Evolutionary conservation across 2,329 filamentous ascomycete species (phyloP).

Genomic region (Aspergillus sp.): DNA sequence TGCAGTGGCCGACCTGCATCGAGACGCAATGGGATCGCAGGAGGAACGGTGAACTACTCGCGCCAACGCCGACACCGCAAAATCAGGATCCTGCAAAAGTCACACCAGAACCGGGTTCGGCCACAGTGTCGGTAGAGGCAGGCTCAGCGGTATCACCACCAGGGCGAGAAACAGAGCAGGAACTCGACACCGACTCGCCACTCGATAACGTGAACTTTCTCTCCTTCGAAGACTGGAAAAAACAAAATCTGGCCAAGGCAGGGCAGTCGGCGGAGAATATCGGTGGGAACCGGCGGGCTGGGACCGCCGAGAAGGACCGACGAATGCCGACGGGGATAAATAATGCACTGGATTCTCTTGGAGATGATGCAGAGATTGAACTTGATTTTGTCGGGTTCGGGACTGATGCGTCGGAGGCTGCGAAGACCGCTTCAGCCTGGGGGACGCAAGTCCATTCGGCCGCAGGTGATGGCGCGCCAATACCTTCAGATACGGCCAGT

Average conservation of each 20-base stretch:
- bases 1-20: slow-evolving; percentile 28
- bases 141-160: not conserved
- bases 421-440: slow-evolving; percentile 31
- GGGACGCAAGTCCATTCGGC: slow-evolving; percentile 21
- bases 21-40: slow-evolving; percentile 23
- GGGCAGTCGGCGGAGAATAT: slow-evolving; percentile 74
- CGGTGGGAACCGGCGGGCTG: slow-evolving; percentile 56
- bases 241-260: slow-evolving; percentile 80
- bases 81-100: not conserved
- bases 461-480: slow-evolving; percentile 19
- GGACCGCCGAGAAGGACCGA: slow-evolving; percentile 48
- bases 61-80: not conserved
- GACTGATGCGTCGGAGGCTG: slow-evolving; percentile 40
- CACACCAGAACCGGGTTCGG: slow-evolving; percentile 3
- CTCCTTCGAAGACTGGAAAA: slow-evolving; percentile 98
- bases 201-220: slow-evolving; percentile 80
- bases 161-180: slow-evolving; percentile 33
- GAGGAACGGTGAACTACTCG: not conserved
- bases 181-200: slow-evolving; percentile 63
- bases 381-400: slow-evolving; percentile 67
- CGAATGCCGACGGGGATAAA: slow-evolving; percentile 56
- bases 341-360: slow-evolving; percentile 73
- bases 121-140: not conserved
- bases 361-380: slow-evolving; percentile 86
- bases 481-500: slow-evolving; percentile 25